A percentile compares a stretch with the other conserved stretches of the same genome.
Evolutionary conservation across 768 basidiomycete species (phyloP).

Genomic region (Auriscalpium microsporum): DNA sequence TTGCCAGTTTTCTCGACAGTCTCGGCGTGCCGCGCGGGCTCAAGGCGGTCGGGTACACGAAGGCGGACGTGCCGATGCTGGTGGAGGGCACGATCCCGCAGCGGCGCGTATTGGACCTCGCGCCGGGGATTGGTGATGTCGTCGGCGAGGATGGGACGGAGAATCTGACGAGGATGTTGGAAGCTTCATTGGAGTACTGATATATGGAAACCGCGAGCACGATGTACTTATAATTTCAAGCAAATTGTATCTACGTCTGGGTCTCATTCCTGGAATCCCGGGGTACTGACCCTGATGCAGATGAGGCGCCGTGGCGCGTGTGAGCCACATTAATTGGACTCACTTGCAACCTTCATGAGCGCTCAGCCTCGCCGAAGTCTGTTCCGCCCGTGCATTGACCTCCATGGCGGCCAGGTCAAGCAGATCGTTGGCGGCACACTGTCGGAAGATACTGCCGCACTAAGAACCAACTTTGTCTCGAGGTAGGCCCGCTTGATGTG

Average conservation of each 20-base stretch:
- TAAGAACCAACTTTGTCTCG: conserved; percentile 88
- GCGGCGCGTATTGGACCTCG: conserved; percentile 83
- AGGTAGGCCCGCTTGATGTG: conserved; percentile 40
- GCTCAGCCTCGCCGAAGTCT: conserved; percentile 27
- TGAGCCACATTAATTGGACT: no score
- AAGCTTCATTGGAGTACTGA: conserved; percentile 72
- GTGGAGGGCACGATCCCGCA: conserved; percentile 93
- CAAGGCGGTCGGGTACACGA: conserved; percentile 71
- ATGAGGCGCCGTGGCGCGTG: no score
- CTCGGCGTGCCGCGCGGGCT: conserved; percentile 83
- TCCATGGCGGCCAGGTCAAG: conserved; percentile 93
- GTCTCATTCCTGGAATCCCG: no score
- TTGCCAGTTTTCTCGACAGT: conserved; percentile 79
- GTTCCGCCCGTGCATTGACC: conserved; percentile 94
- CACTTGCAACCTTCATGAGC: background rate
- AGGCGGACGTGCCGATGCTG: conserved; percentile 57
- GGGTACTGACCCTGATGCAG: no score
- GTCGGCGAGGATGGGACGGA: conserved; percentile 76
- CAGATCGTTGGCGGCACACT: conserved; percentile 97
- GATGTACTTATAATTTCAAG: no score
- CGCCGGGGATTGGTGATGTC: conserved; percentile 81
- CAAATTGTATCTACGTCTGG: no score
- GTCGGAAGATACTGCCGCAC: conserved; percentile 46
- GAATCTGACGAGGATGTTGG: conserved; percentile 75
- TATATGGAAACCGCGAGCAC: background rate